Evolutionary conservation across 169 alveolate genomes (phyloP).

Genomic region (Eimeria praecox): DNA sequence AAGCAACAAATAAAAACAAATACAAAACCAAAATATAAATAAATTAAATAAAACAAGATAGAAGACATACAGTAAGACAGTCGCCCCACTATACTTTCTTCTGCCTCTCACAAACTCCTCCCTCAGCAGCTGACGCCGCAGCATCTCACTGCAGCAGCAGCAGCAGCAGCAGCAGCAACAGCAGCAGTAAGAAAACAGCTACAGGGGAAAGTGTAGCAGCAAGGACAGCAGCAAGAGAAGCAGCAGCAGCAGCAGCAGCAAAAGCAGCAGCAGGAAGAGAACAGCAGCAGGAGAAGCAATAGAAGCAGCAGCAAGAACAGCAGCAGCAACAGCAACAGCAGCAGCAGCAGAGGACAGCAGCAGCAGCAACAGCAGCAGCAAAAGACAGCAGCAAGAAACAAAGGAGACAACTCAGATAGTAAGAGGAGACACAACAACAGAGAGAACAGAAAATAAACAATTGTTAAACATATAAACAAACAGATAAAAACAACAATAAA

Average conservation of each 20-base stretch:
- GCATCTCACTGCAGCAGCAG: slow-evolving; percentile 68
- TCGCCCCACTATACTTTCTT: slow-evolving; percentile 30
- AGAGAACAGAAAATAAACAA: too few relatives aligned
- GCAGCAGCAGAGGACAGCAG: neutral
- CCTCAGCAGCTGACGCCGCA: neutral
- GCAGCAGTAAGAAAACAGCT: neutral
- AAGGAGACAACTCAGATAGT: neutral
- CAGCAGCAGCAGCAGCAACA: slow-evolving; percentile 4
- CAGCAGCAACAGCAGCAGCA: neutral
- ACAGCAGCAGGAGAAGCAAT: neutral
- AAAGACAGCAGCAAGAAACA: neutral
- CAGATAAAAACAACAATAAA: too few relatives aligned
- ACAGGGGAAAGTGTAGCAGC: neutral
- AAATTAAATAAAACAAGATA: neutral
- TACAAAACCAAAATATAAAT: too few relatives aligned
- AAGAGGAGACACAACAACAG: neutral
- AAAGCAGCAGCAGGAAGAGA: neutral
- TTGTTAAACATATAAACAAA: too few relatives aligned
- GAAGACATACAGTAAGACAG: slow-evolving; percentile 3
- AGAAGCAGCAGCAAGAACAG: neutral
- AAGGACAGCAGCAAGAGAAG: neutral
- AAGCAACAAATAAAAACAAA: neutral
- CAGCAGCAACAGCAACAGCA: neutral
- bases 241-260: neutral
- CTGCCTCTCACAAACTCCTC: slow-evolving; percentile 43